Percentiles rank a stretch among this genome's conserved stretches.
Conservation (phyloP, 2,329 filamentous ascomycete species). For the Monascus ruber region DNA sequence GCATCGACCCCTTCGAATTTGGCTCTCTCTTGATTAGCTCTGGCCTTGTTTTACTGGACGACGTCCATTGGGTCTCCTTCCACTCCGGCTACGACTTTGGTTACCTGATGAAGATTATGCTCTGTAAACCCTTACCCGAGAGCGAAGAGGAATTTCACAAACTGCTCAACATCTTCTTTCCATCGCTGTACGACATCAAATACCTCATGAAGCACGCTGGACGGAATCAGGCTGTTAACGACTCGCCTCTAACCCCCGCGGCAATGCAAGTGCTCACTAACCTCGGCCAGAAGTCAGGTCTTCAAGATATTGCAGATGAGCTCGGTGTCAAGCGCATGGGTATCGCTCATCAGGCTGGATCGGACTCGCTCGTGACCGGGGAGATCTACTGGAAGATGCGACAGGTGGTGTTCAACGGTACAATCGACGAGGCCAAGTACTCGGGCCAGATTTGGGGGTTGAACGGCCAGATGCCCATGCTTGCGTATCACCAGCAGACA, state of each 20-base stretch:
- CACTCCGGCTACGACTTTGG: slow-evolving; percentile 98
- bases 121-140: slow-evolving; percentile 69
- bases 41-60: slow-evolving; percentile 74
- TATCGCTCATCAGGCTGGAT: slow-evolving; percentile 81
- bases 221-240: slow-evolving; percentile 53
- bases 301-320: slow-evolving; percentile 88
- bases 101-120: slow-evolving; percentile 88
- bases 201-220: slow-evolving; percentile 88
- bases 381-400: slow-evolving; percentile 91
- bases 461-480: slow-evolving; percentile 55
- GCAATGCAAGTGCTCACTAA: slow-evolving; percentile 67
- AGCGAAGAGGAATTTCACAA: slow-evolving; percentile 84
- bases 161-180: slow-evolving; percentile 86
- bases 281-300: slow-evolving; percentile 78
- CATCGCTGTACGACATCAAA: slow-evolving; percentile 89
- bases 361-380: slow-evolving; percentile 85
- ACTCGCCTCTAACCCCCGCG: slow-evolving; percentile 50
- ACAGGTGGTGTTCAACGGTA: slow-evolving; percentile 74
- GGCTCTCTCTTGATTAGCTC: slow-evolving; percentile 84
- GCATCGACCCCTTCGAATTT: slow-evolving; percentile 83
- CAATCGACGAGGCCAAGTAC: slow-evolving; percentile 66
- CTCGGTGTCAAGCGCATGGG: slow-evolving; percentile 84
- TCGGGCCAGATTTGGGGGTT: slow-evolving; percentile 88
- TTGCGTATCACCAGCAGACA: slow-evolving; percentile 39
- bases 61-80: slow-evolving; percentile 94